Conservation (phyloP, 2,329 filamentous ascomycete species). For the Arthrobotrys conoides region DNA sequence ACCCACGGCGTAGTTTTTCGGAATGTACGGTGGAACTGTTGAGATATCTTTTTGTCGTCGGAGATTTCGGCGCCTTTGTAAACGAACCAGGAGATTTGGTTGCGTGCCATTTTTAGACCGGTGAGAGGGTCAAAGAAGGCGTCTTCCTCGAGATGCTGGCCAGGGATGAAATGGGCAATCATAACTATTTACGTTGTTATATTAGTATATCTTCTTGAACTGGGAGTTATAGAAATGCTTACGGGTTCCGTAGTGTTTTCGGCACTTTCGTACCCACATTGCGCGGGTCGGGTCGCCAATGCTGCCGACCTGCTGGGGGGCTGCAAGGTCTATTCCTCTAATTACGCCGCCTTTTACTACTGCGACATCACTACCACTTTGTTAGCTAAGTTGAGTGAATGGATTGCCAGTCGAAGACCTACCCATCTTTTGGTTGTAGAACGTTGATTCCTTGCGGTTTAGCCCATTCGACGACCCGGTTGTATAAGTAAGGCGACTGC, state of each 20-base stretch:
- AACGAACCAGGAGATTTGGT: conserved; percentile 60
- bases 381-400: not conserved
- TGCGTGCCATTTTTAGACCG: conserved; percentile 56
- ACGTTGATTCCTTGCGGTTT: conserved; percentile 48
- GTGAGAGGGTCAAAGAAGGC: conserved; percentile 57
- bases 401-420: not conserved
- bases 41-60: conserved; percentile 57
- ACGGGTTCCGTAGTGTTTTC: conserved; percentile 62
- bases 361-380: conserved; percentile 37
- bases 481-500: conserved; percentile 54
- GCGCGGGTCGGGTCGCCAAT: conserved; percentile 38
- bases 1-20: conserved; percentile 54
- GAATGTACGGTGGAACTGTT: conserved; percentile 59
- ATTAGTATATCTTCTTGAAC: not conserved
- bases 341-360: conserved; percentile 61
- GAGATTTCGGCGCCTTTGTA: conserved; percentile 53
- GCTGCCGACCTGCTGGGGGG: conserved; percentile 32
- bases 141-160: conserved; percentile 54
- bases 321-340: conserved; percentile 61
- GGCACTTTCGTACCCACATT: conserved; percentile 60
- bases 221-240: not conserved
- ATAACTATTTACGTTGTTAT: conserved; percentile 31
- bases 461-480: conserved; percentile 51
- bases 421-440: conserved; percentile 56
- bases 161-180: conserved; percentile 57